A percentile compares a stretch with the other conserved stretches of the same genome.
These are phyloP conservation scores for Lentinus brumalis DNA, from an alignment of 768 basidiomycete species.

Conservation along the genomic window DNA sequence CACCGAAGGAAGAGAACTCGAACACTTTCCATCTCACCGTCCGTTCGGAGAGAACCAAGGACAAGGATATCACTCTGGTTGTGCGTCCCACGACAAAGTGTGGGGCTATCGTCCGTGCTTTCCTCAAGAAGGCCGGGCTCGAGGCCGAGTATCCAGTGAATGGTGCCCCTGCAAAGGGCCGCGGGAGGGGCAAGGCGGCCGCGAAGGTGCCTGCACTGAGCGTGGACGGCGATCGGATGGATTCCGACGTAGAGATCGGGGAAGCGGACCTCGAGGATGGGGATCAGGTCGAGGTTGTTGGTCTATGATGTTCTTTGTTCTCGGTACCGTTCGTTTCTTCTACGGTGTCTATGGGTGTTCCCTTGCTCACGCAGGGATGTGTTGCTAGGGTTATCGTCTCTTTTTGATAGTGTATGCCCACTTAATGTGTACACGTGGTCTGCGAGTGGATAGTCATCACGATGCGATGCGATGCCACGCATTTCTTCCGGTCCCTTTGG, in stretches of 20 bases:
- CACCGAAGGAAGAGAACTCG: conserved; percentile 34
- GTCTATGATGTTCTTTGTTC: conserved; percentile 38
- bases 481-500: no score
- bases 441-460: background rate
- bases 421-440: background rate
- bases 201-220: conserved; percentile 50
- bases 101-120: conserved; percentile 73
- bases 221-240: conserved; percentile 74
- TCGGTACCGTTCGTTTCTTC: background rate
- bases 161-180: conserved; percentile 34
- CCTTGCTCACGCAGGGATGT: background rate
- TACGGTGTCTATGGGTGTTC: background rate
- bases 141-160: conserved; percentile 48
- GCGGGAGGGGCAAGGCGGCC: conserved; percentile 33
- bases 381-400: background rate
- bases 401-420: background rate
- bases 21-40: conserved; percentile 68
- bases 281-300: conserved; percentile 75
- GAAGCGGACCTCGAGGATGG: conserved; percentile 77
- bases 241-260: conserved; percentile 59
- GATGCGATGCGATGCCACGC: no score
- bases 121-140: conserved; percentile 67
- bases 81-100: conserved; percentile 79
- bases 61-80: conserved; percentile 61
- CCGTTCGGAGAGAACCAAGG: conserved; percentile 57